Evolutionary conservation across 73 alveolate species (phyloP).

Genomic region (Tetrahymena thermophila): DNA sequence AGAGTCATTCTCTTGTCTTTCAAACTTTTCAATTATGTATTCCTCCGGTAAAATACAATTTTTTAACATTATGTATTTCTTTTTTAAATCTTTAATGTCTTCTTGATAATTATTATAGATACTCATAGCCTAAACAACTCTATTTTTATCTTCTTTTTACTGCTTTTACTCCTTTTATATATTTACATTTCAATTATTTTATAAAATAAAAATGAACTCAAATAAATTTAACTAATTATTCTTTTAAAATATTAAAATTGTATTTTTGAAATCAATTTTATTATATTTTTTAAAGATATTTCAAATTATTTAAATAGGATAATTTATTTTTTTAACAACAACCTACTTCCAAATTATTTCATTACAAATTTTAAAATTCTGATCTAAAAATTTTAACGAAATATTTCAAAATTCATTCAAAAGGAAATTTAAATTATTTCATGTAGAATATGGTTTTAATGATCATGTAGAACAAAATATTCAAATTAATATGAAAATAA

Average conservation of each 20-base stretch:
- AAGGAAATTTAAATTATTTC: background rate
- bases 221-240: too few species aligned
- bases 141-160: background rate
- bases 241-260: too few species aligned
- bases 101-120: background rate
- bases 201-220: too few species aligned
- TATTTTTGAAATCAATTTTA: too few species aligned
- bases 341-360: too few species aligned
- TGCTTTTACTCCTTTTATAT: background rate
- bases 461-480: background rate
- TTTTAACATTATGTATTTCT: background rate
- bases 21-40: background rate
- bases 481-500: background rate
- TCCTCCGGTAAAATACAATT: background rate
- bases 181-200: background rate
- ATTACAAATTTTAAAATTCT: too few species aligned
- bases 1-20: background rate
- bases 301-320: too few species aligned
- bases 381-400: too few species aligned
- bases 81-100: background rate
- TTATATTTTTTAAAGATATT: too few species aligned
- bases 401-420: too few species aligned
- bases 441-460: background rate
- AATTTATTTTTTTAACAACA: too few species aligned
- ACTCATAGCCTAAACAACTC: background rate